Percentiles rank a stretch among this genome's conserved stretches.
These are phyloP conservation scores for Salmacisia buchloeana DNA, from an alignment of 1,284 basidiomycete genomes.

Conservation along the genomic window DNA sequence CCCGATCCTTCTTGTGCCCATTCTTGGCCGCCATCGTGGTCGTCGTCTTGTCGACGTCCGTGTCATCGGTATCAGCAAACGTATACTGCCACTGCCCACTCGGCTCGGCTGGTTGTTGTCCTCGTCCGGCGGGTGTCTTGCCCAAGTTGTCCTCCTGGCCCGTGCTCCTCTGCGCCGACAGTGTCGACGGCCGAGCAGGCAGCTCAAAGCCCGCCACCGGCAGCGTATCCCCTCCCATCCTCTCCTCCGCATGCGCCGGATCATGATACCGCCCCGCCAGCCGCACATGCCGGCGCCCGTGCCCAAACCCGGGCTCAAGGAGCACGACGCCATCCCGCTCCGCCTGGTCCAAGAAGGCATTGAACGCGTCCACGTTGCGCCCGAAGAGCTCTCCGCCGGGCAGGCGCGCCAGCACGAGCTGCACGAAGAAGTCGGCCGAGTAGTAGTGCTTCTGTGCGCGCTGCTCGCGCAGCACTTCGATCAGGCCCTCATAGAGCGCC, in stretches of 20 bases:
- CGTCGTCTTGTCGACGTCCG: too few relatives aligned
- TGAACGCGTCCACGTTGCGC: conserved; percentile 19
- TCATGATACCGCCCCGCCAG: conserved; percentile 19
- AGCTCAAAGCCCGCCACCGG: conserved; percentile 7
- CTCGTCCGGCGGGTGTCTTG: too few relatives aligned
- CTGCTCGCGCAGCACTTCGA: conserved; percentile 24
- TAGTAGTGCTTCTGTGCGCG: conserved; percentile 25
- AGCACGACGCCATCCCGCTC: conserved; percentile 26
- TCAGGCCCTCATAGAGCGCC: conserved; percentile 13
- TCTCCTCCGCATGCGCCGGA: conserved; percentile 13
- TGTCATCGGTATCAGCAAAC: too few relatives aligned
- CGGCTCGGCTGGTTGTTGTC: too few relatives aligned
- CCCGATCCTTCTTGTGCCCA: too few relatives aligned
- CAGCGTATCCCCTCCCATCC: conserved; percentile 7
- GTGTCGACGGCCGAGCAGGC: neutral
- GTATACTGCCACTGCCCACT: too few relatives aligned
- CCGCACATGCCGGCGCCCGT: conserved; percentile 20
- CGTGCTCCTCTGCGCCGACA: neutral
- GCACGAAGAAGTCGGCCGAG: conserved; percentile 29
- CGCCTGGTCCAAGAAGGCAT: conserved; percentile 22
- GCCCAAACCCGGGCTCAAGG: conserved; percentile 27
- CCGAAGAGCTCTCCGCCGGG: conserved; percentile 11
- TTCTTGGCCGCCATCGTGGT: too few relatives aligned
- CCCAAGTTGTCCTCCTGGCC: too few relatives aligned
- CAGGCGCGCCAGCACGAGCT: conserved; percentile 18